Evolutionary conservation across 495 filamentous ascomycete species (phyloP), one percentile per base, ranked within the genome.

Genomic region (Lasiosphaeris hirsuta): DNA sequence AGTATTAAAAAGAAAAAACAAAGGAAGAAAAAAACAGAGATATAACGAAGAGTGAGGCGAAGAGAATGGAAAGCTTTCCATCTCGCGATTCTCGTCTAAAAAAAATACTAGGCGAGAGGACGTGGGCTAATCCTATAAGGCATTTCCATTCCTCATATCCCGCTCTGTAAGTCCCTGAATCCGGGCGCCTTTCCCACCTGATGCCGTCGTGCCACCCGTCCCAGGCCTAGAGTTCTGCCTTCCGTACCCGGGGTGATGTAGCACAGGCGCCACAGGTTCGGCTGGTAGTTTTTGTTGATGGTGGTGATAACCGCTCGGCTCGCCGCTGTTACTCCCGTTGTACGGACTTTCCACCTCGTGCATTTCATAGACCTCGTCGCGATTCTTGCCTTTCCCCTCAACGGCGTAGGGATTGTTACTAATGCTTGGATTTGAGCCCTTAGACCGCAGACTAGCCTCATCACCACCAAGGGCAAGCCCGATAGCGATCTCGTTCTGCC

Each of bases 401-500:
- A 45, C 39, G 9, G 41, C 45, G 19, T 50, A 57, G 10, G 52
- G 52, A 50, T 59, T 54, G 15, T 36, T 55, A 23, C 64, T 64
- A 34, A 65, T 42, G n/a, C 45, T 65, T 5, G 53, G 33, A 43
- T 66, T 61, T 0, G 65, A 67, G 18, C 34, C 30, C 53, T 73
- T 73, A 48, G 60, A 62, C 19, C 60, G 46, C 44, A 67, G 34
- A 38, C 63, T 71, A 1, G 64, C 58, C 41, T 69, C 66, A 35
- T 69, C 63, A 1, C 67, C 69, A 35, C 71, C 69, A 7, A 75
- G 57, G 0, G 71, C 72, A 3, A 75, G 40, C 0, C 72, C 72
- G n/a, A 73, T 68, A 7, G 68, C 64, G 19, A 68, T 60, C 47
- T 69, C 68, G 15, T 54, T 56, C 35, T 69, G 69, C 35, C 61